phyloP scores from a whole-genome alignment of 805 yeast species.

The Hanseniaspora clermontiae region DNA sequence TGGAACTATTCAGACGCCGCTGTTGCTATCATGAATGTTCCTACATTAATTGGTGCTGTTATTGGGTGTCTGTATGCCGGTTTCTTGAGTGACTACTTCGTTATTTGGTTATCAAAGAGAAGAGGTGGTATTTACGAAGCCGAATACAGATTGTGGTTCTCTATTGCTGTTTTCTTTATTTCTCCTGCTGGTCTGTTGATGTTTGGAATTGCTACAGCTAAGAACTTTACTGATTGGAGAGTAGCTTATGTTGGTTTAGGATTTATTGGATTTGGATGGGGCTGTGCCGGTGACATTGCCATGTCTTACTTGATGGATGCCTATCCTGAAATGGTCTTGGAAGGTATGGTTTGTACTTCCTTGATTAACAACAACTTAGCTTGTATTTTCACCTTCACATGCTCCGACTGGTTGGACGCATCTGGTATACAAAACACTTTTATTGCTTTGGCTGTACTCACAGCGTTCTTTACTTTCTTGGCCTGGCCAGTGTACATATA shows the following conservation, averaged over 20 bases:
- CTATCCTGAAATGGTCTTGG: slow-evolving; percentile 56
- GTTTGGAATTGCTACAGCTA: slow-evolving; percentile 55
- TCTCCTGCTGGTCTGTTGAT: slow-evolving; percentile 51
- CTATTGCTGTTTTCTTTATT: slow-evolving; percentile 42
- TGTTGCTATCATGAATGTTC: slow-evolving; percentile 66
- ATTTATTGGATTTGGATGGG: slow-evolving; percentile 56
- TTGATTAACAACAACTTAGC: slow-evolving; percentile 54
- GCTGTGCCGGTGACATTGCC: slow-evolving; percentile 59
- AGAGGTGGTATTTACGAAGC: slow-evolving; percentile 54
- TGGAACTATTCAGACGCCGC: slow-evolving; percentile 53
- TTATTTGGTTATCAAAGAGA: slow-evolving; percentile 46
- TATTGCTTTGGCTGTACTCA: slow-evolving; percentile 47
- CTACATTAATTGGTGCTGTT: slow-evolving; percentile 52
- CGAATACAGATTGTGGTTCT: slow-evolving; percentile 48
- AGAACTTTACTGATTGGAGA: slow-evolving; percentile 37
- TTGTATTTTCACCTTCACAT: slow-evolving; percentile 53
- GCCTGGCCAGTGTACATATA: slow-evolving; percentile 46
- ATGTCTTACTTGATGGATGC: slow-evolving; percentile 56
- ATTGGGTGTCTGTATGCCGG: slow-evolving; percentile 60
- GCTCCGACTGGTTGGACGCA: slow-evolving; percentile 47
- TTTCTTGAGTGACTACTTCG: slow-evolving; percentile 44
- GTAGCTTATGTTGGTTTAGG: slow-evolving; percentile 49
- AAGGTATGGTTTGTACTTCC: slow-evolving; percentile 58
- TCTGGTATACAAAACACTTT: slow-evolving; percentile 48
- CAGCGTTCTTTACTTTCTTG: slow-evolving; percentile 43